Evolutionary conservation across 179 eudicot species (phyloP).

Genomic region (Amaranthus tricolor): DNA sequence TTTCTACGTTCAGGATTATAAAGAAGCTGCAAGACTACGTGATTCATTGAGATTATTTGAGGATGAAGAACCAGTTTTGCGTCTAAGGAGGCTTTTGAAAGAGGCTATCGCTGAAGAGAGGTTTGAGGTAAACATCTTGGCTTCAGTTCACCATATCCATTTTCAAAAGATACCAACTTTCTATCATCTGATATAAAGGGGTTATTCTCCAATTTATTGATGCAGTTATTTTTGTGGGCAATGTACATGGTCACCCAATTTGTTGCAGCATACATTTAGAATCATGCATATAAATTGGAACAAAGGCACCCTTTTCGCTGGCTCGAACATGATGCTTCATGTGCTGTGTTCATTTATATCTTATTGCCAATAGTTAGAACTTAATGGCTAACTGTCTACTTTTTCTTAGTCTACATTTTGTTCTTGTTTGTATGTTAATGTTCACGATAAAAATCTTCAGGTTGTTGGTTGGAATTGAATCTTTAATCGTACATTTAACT

Average conservation of each 20-base stretch:
- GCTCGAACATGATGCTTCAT: not conserved
- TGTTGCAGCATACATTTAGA: not conserved
- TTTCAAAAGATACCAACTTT: not conserved
- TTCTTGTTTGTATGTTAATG: not conserved
- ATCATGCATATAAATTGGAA: not conserved
- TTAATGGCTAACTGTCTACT: not conserved
- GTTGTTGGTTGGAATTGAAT: no score
- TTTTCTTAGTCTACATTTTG: not conserved
- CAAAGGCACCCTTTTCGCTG: not conserved
- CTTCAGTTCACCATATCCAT: not conserved
- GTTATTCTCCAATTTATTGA: not conserved
- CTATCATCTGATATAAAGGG: not conserved
- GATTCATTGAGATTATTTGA: constrained; percentile 81
- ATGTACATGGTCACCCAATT: not conserved
- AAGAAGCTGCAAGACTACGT: constrained; percentile 93
- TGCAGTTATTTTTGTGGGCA: not conserved
- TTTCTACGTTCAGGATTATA: constrained; percentile 53
- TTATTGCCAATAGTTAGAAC: not conserved
- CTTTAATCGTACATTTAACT: not conserved
- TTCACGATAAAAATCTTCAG: not conserved
- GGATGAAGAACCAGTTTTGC: constrained; percentile 86
- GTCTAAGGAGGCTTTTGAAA: constrained; percentile 61
- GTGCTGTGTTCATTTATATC: not conserved
- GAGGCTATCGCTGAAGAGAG: constrained; percentile 82
- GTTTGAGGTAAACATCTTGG: constrained; percentile 54